These are phyloP conservation scores for Luffa acutangula DNA, from an alignment of 306 rosid genomes.

Conservation along the genomic window DNA sequence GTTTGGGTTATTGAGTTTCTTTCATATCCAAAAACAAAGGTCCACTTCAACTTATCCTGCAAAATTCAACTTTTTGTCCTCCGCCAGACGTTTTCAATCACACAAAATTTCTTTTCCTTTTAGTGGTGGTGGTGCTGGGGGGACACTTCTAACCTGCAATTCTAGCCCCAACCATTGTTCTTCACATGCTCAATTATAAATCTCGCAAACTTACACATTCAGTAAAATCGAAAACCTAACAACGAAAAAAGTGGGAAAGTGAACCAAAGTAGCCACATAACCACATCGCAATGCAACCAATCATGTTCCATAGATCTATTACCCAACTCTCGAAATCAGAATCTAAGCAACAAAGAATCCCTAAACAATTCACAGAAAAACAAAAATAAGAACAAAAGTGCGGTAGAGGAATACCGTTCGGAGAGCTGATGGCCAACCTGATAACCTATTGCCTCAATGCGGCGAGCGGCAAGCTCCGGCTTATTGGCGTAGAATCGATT, in stretches of 20 bases:
- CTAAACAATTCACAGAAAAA: not conserved
- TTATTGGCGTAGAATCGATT: constrained; percentile 78
- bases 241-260: not conserved
- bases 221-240: not conserved
- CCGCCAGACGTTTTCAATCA: not conserved
- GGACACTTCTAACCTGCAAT: not conserved
- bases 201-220: not conserved
- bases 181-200: not conserved
- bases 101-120: not conserved
- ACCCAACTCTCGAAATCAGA: not conserved
- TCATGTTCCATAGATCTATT: not conserved
- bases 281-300: not conserved
- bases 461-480: constrained; percentile 91
- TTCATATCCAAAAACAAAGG: not conserved
- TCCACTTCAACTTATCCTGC: not conserved
- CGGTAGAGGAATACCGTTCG: constrained; percentile 51
- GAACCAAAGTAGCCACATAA: not conserved
- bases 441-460: constrained; percentile 94
- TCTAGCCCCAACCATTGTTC: not conserved
- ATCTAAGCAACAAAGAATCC: not conserved
- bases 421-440: constrained; percentile 99
- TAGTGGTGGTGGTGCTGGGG: not conserved
- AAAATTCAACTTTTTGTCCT: not conserved
- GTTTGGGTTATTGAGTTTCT: not conserved
- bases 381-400: constrained; percentile 9